Evolutionary conservation across 345 rosid genomes (phyloP).

Genomic region (Brassica cretica): DNA sequence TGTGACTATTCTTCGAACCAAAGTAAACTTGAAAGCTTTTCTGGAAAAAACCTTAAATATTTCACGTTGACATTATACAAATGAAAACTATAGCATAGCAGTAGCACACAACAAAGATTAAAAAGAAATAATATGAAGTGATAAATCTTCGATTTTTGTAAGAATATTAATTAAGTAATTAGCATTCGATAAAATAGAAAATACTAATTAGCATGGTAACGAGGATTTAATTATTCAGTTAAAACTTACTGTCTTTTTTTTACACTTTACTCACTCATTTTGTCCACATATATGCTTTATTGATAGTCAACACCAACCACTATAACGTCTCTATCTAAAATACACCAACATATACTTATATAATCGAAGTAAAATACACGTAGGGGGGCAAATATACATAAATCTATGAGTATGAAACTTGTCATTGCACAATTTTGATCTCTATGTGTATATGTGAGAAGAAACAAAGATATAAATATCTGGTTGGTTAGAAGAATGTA

Average conservation of each 20-base stretch:
- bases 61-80: conserved; percentile 20
- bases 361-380: neutral
- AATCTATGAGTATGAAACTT: conserved; percentile 15
- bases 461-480: conserved; percentile 1
- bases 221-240: neutral
- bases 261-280: conserved; percentile 20
- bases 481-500: conserved; percentile 28
- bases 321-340: conserved; percentile 10
- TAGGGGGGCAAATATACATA: neutral
- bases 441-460: neutral
- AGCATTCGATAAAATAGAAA: neutral
- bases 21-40: conserved; percentile 29
- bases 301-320: conserved; percentile 12
- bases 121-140: neutral
- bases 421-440: conserved; percentile 12
- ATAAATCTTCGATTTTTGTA: neutral
- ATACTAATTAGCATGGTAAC: neutral
- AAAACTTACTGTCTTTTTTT: neutral
- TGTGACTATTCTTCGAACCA: conserved; percentile 38
- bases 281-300: conserved; percentile 8
- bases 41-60: conserved; percentile 1
- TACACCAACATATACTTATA: neutral
- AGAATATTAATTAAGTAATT: neutral
- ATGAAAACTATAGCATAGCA: neutral
- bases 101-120: neutral